These are phyloP conservation scores for Fragilariopsis cylindrus DNA, from an alignment of 108 stramenopile species.

Conservation along the genomic window DNA sequence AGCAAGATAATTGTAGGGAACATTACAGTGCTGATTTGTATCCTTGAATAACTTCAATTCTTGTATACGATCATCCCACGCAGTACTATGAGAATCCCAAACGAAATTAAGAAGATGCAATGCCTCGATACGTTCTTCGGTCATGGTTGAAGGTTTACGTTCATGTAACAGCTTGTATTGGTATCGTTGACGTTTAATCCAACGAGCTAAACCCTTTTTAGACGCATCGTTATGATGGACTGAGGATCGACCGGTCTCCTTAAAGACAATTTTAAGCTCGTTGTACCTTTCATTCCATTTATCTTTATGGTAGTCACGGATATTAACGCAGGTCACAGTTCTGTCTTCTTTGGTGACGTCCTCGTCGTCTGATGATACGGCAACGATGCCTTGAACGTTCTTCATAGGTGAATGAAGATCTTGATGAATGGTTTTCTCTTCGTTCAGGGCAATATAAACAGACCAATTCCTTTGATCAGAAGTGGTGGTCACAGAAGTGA, in stretches of 20 bases:
- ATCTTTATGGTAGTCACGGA: conserved; percentile 30
- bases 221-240: conserved; percentile 27
- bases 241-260: conserved; percentile 25
- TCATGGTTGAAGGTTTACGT: conserved; percentile 35
- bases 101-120: conserved; percentile 10
- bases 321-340: neutral
- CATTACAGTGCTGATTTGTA: conserved; percentile 31
- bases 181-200: conserved; percentile 38
- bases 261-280: conserved; percentile 15
- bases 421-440: no score
- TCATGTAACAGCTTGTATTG: conserved; percentile 33
- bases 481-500: no score
- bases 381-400: no score
- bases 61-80: conserved; percentile 20
- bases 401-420: no score
- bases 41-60: conserved; percentile 35
- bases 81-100: conserved; percentile 16
- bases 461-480: no score
- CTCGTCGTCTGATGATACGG: no score
- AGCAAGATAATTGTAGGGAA: conserved; percentile 32
- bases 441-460: no score
- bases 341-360: no score
- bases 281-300: conserved; percentile 24
- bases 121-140: conserved; percentile 12
- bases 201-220: conserved; percentile 27